Evolutionary conservation across 2,329 filamentous ascomycete genomes (phyloP).

Genomic region (Cladobotryum mycophilum): DNA sequence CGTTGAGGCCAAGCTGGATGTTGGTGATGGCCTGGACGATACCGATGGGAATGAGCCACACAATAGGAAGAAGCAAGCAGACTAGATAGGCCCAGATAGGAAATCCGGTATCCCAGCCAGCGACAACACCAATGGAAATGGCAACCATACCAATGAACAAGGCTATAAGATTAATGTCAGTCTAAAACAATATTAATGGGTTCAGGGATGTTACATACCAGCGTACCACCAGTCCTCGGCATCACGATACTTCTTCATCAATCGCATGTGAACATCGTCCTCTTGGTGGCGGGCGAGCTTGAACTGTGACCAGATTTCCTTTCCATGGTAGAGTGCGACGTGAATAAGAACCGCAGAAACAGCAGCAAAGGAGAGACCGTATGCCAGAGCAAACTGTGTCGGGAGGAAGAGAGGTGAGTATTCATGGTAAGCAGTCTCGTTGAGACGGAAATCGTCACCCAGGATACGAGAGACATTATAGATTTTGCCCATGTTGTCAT

Average conservation of each 20-base stretch:
- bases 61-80: slow-evolving; percentile 49
- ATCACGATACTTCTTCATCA: slow-evolving; percentile 57
- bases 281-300: slow-evolving; percentile 50
- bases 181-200: neutral
- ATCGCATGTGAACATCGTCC: slow-evolving; percentile 52
- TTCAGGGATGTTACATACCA: slow-evolving; percentile 33
- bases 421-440: slow-evolving; percentile 52
- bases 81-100: slow-evolving; percentile 53
- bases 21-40: slow-evolving; percentile 57
- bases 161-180: slow-evolving; percentile 18
- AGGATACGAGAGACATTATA: slow-evolving; percentile 60
- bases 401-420: slow-evolving; percentile 63
- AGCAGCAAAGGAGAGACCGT: slow-evolving; percentile 63
- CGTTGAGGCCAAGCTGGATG: slow-evolving; percentile 60
- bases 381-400: slow-evolving; percentile 53
- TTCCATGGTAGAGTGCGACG: slow-evolving; percentile 49
- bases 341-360: slow-evolving; percentile 55
- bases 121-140: slow-evolving; percentile 48
- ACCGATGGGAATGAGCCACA: slow-evolving; percentile 56
- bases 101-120: slow-evolving; percentile 50
- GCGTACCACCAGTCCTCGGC: slow-evolving; percentile 56
- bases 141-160: slow-evolving; percentile 49
- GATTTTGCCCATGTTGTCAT: slow-evolving; percentile 54
- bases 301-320: slow-evolving; percentile 49
- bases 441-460: slow-evolving; percentile 48